A percentile compares a stretch with the other conserved stretches of the same genome.
These are phyloP conservation scores for Plasmodium inui DNA, from an alignment of 169 alveolate genomes.

Conservation along the genomic window DNA sequence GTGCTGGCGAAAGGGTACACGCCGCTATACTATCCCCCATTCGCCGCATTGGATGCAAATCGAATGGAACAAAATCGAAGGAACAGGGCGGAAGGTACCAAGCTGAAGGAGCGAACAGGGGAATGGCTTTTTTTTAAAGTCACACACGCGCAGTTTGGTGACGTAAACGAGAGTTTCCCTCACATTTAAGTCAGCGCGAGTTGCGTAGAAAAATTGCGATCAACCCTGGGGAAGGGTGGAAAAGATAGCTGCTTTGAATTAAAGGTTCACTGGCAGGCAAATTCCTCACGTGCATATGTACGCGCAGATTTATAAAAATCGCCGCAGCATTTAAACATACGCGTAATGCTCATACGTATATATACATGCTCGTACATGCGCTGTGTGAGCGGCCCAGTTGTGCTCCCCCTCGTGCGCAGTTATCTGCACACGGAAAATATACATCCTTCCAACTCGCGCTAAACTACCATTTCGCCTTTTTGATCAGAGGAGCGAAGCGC, in stretches of 20 bases:
- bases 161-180: background rate
- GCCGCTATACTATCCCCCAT: background rate
- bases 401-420: background rate
- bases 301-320: background rate
- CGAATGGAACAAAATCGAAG: background rate
- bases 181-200: background rate
- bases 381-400: background rate
- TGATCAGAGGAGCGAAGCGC: background rate
- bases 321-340: background rate
- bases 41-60: background rate
- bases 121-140: no score
- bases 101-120: background rate
- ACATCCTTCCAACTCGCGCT: background rate
- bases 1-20: background rate
- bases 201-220: background rate
- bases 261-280: background rate
- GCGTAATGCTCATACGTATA: background rate
- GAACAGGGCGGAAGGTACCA: background rate
- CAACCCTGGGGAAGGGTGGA: background rate
- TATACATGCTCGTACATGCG: background rate
- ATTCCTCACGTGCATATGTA: background rate
- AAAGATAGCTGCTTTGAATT: background rate
- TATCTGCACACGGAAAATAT: conserved; percentile 43
- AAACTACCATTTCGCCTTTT: background rate
- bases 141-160: background rate